Base-by-base conservation (phyloP, 2,329 filamentous ascomycete genomes). In the Dichotomopilus funicola region DNA sequence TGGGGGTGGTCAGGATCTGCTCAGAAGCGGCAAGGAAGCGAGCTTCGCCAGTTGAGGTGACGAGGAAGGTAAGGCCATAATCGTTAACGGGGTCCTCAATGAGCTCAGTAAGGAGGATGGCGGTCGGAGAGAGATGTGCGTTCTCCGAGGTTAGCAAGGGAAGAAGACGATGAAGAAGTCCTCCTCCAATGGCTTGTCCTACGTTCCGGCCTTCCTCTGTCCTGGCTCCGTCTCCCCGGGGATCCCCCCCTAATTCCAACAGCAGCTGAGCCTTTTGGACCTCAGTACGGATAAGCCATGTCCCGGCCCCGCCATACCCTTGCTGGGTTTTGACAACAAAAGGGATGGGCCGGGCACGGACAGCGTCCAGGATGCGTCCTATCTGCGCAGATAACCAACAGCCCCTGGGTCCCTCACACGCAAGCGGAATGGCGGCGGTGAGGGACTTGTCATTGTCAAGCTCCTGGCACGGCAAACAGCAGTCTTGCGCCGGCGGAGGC, bases 241-340 rank as follows among this genome's bases (percentile, higher is more conserved):
- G 7, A 13, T 44, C 34, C 35, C 57, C 58, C 6, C 60, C 46
- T 1, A 70, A 58, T 13, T 66, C 58, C 2, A 51, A 46, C 1
- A 68, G 54, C 19, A 70, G 47, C 11, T 54, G 51, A 10, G 57
- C 43, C 5, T 69, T 65, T 27, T 70, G 62, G 3, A 62, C 60
- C 9, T 66, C 63, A 0, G 56, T 63, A 1, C 56, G 56, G 6
- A 71, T 60, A 0, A 72, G 62, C 53, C 67, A 72, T 0, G 69
- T 71, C 2, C 70, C 70, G 2, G 70, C 70, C 4, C 70, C 69
- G 3, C 68, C 69, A 55, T 70, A 71, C 0, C 67, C 70, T 49
- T 71, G 70, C 49, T 72, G 71, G 40, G 65, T 71, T 57, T 72
- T 72, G 35, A 72, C 55, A 1, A 72, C 69, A n/a, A 72, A 72